Base-by-base conservation (phyloP, 345 rosid genomes). In the Eutrema heterophyllum region DNA sequence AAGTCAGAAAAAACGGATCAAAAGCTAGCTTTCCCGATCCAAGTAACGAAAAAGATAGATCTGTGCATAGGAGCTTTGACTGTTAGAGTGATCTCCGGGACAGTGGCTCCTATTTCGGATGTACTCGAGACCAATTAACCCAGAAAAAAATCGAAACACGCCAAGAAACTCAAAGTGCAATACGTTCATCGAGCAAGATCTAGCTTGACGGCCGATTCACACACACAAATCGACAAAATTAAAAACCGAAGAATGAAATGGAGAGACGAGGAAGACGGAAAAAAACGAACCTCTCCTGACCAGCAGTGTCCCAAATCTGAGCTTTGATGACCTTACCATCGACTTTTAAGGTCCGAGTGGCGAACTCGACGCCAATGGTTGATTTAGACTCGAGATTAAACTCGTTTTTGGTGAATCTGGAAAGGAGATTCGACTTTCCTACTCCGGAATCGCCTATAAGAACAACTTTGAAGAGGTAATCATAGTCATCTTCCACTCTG, bases 291-390 rank as follows among this genome's bases (percentile, higher is more conserved):
- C 82, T 79, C 67, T 74, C 82, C 15, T 88, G 93, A 21, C 93
- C 90, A 67, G 93, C 90, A 71, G 93, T 88, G 12, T 88, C 93
- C 93, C 93, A 88, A 84, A 88, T 86, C 86, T 88, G 93, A 57
- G 90, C 90, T 59, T 88, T 86, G 30, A 88, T 58, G 74, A 86
- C 88, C 73, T 88, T 84, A 8, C 82, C 90, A 39, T 86, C 90
- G 54, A 88, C 85, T 4, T 81, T 86, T 39, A 86, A 65, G 2
- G 83, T 81, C 3, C 86, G 86, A 35, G 93, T 86, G 32, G 89
- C 90, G 80, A 88, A 88, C 83, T 88, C 93, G 29, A 86, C 93
- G 16, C 93, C 93, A 65, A 88, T 88, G 78, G 93, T 88, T 52
- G 93, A 87, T 78, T 88, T 88, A 44, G 90, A 86, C 84, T 88